These are phyloP conservation scores for Ophiostoma sp. DNA, from an alignment of 2,329 filamentous ascomycete species.

Conservation along the genomic window DNA sequence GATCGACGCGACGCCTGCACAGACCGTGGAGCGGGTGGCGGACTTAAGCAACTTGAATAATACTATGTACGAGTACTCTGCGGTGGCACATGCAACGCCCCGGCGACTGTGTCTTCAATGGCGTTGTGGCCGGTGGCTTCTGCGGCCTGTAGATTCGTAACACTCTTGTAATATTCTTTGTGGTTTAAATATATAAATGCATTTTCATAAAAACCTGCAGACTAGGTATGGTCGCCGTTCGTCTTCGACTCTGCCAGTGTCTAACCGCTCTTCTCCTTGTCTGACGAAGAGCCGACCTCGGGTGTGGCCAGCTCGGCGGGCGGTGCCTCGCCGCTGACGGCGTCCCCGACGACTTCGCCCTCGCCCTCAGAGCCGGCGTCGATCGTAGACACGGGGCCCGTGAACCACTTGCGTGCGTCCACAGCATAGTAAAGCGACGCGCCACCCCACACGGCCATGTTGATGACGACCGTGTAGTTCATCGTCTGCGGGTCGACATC, in stretches of 20 bases:
- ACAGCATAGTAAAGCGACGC: constrained; percentile 51
- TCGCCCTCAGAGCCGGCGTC: constrained; percentile 29
- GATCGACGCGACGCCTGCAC: background rate
- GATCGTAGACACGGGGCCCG: constrained; percentile 54
- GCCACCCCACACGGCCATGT: constrained; percentile 54
- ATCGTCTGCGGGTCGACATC: constrained; percentile 46
- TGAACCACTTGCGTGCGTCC: constrained; percentile 56
- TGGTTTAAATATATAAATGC: no score
- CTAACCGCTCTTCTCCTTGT: constrained; percentile 20
- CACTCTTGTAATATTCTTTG: background rate
- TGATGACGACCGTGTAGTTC: constrained; percentile 62
- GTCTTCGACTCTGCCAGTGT: background rate
- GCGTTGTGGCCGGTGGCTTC: background rate
- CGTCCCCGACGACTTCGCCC: background rate
- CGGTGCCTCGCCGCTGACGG: background rate
- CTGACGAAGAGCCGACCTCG: constrained; percentile 10
- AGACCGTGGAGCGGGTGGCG: background rate
- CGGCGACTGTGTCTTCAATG: background rate
- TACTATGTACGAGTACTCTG: no score
- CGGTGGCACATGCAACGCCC: background rate
- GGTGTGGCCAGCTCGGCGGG: background rate
- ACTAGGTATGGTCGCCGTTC: background rate
- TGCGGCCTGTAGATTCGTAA: background rate
- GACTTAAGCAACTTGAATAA: background rate
- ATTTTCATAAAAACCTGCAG: no score